Conservation (phyloP, 73 alveolate genomes). For the Effrenium voratum region DNA sequence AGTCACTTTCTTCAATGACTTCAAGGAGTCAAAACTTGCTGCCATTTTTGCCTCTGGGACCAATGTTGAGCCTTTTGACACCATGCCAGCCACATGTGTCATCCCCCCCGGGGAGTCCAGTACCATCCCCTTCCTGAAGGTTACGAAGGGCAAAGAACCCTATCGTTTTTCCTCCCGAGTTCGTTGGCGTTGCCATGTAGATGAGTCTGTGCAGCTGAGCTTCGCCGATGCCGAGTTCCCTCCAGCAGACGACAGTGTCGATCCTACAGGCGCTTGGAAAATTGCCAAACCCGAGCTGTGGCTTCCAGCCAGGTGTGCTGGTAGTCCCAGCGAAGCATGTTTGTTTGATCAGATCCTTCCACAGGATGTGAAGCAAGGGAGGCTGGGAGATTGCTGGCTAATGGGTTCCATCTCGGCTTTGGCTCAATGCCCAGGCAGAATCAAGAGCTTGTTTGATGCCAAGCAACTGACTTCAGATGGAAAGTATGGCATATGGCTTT, state of each 20-base stretch:
- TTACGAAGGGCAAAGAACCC: too few species aligned
- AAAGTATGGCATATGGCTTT: too few species aligned
- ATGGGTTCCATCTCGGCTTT: background rate
- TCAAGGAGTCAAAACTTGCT: background rate
- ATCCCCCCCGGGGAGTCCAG: background rate
- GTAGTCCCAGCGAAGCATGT: background rate
- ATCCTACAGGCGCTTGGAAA: background rate
- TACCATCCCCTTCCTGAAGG: too few species aligned
- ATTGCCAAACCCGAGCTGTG: background rate
- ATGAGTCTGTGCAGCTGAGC: background rate
- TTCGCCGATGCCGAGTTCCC: background rate
- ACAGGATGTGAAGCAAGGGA: background rate
- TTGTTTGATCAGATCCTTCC: background rate
- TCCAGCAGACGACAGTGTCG: background rate
- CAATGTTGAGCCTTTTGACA: background rate
- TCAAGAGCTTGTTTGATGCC: background rate
- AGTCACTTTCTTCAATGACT: background rate
- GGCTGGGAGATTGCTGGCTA: background rate
- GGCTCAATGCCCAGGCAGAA: background rate
- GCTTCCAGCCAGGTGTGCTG: background rate
- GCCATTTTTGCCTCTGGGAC: background rate
- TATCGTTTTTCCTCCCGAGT: too few species aligned
- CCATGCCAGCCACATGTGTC: conserved; percentile 4
- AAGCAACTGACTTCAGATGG: too few species aligned
- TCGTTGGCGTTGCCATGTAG: background rate